A percentile compares a stretch with the other conserved stretches of the same genome.
Evolutionary conservation across 345 rosid genomes (phyloP).

Genomic region (Bruguiera sexangula): DNA sequence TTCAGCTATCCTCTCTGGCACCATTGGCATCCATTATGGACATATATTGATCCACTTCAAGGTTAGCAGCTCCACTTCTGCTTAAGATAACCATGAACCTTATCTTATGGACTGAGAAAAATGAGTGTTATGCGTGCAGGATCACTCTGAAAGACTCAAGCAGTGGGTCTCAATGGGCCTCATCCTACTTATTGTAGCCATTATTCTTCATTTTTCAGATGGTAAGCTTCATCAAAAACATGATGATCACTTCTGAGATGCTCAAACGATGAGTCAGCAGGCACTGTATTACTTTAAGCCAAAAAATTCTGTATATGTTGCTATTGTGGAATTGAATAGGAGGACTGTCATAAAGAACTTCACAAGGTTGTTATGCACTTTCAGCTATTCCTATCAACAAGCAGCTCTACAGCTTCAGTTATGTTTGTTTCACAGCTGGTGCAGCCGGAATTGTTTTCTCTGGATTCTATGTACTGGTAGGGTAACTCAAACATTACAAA

Average conservation of each 20-base stretch:
- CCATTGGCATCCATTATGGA: slow-evolving; percentile 62
- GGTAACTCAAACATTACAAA: background rate
- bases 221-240: slow-evolving; percentile 30
- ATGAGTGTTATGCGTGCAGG: slow-evolving; percentile 24
- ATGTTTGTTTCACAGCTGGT: slow-evolving; percentile 60
- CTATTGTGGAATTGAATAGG: background rate
- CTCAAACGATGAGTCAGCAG: slow-evolving; percentile 31
- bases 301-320: background rate
- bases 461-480: slow-evolving; percentile 52
- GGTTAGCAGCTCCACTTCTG: slow-evolving; percentile 29
- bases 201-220: slow-evolving; percentile 56
- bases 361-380: background rate
- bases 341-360: background rate
- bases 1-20: slow-evolving; percentile 61
- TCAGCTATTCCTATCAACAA: slow-evolving; percentile 73
- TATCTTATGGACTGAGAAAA: background rate
- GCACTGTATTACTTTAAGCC: slow-evolving; percentile 28
- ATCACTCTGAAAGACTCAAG: slow-evolving; percentile 55
- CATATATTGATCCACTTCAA: slow-evolving; percentile 66
- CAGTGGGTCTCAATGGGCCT: slow-evolving; percentile 56
- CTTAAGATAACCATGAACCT: background rate
- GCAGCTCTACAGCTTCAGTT: slow-evolving; percentile 65
- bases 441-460: slow-evolving; percentile 62
- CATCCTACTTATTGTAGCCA: slow-evolving; percentile 36
- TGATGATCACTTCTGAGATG: background rate